Evolutionary conservation across 345 rosid species (phyloP).

Genomic region (Melastoma malabathricum): DNA sequence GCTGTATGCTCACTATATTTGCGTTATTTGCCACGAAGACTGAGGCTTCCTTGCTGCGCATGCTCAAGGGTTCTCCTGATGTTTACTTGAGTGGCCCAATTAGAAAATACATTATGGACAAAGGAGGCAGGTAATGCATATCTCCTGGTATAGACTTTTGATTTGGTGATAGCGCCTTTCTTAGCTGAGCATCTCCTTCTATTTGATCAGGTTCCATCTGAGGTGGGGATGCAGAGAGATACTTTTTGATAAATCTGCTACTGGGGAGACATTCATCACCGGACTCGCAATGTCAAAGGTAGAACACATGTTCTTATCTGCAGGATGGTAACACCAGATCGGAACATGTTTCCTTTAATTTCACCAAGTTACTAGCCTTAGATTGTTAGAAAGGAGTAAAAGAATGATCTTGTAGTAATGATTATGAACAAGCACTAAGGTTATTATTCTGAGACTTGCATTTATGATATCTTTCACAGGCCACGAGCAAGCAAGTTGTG

Average conservation of each 20-base stretch:
- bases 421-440: too few species aligned
- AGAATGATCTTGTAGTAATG: too few species aligned
- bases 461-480: conserved; percentile 28
- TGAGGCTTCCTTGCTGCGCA: conserved; percentile 94
- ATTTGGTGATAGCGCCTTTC: not conserved
- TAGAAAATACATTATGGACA: conserved; percentile 68
- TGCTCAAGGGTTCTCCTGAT: conserved; percentile 99
- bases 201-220: conserved; percentile 72
- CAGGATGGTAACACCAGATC: too few species aligned
- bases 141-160: not conserved
- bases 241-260: conserved; percentile 31
- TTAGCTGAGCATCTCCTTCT: conserved; percentile 6
- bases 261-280: conserved; percentile 54
- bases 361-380: too few species aligned
- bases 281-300: conserved; percentile 91
- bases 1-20: conserved; percentile 98
- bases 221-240: conserved; percentile 90
- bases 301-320: conserved; percentile 4
- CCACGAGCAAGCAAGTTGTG: conserved; percentile 64
- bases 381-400: too few species aligned
- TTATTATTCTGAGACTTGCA: not conserved
- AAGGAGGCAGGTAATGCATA: conserved; percentile 63
- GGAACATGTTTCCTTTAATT: too few species aligned
- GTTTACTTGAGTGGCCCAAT: conserved; percentile 88
- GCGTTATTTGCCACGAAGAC: conserved; percentile 96